Percentiles rank a stretch among this genome's conserved stretches.
Evolutionary conservation across 1,139 yeast species (phyloP).

Genomic region (Blastobotrys ciferrii): DNA sequence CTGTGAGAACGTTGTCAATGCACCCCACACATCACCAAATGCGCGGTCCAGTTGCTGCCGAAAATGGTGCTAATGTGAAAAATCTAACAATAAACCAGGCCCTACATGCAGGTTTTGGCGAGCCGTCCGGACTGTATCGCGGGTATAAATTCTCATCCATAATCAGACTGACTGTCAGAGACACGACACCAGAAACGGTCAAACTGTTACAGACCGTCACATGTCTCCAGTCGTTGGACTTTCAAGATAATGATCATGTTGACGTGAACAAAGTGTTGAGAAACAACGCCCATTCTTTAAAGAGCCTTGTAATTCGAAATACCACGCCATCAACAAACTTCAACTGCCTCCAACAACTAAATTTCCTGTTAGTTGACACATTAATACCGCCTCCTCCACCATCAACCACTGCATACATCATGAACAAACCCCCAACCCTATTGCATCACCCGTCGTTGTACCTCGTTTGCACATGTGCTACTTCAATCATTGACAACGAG

Average conservation of each 20-base stretch:
- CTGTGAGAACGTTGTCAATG: neutral
- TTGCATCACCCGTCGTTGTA: neutral
- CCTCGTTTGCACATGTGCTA: neutral
- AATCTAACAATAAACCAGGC: neutral
- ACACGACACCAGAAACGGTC: slow-evolving; percentile 3
- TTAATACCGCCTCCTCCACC: neutral
- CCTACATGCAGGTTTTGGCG: neutral
- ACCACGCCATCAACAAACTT: neutral
- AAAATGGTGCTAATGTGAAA: neutral
- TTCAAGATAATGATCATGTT: neutral
- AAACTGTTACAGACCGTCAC: neutral
- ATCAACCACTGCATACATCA: neutral
- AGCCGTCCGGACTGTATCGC: neutral
- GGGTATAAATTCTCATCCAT: neutral
- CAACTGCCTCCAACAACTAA: neutral
- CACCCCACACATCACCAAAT: slow-evolving; percentile 5
- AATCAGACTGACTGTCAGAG: neutral
- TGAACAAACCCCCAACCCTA: neutral
- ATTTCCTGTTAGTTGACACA: neutral
- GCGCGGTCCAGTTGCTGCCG: neutral
- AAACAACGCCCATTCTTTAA: neutral
- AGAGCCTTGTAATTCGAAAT: neutral
- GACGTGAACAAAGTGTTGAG: neutral
- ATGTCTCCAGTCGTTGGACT: neutral
- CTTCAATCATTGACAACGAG: neutral